A percentile compares a stretch with the other conserved stretches of the same genome.
phyloP scores from a whole-genome alignment of 2,329 filamentous ascomycete species.

The Samsoniella hepiali region DNA sequence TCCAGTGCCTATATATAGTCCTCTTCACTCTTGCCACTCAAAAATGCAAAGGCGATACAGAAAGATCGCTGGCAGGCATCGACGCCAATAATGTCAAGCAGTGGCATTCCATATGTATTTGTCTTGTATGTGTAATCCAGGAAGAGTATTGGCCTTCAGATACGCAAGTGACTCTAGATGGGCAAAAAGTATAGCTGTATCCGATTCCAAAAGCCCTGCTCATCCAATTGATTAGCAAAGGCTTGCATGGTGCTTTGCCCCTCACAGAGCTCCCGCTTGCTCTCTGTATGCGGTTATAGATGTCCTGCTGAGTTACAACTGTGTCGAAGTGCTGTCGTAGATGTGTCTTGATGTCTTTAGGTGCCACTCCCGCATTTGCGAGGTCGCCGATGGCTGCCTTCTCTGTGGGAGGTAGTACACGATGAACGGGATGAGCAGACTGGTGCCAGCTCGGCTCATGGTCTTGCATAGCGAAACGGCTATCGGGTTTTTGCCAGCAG shows the following conservation, averaged over 20 bases:
- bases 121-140: slow-evolving; percentile 27
- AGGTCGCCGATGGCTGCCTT: slow-evolving; percentile 9
- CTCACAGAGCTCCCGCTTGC: slow-evolving; percentile 17
- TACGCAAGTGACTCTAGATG: slow-evolving; percentile 25
- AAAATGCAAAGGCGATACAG: slow-evolving; percentile 26
- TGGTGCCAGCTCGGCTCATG: slow-evolving; percentile 6
- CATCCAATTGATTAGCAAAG: slow-evolving; percentile 23
- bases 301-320: slow-evolving; percentile 23
- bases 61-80: slow-evolving; percentile 23
- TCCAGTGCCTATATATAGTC: slow-evolving; percentile 21
- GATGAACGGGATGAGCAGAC: slow-evolving; percentile 4
- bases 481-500: not conserved
- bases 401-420: slow-evolving; percentile 10
- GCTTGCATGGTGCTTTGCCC: slow-evolving; percentile 25
- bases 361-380: slow-evolving; percentile 18
- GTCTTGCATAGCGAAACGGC: slow-evolving; percentile 14
- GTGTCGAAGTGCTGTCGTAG: slow-evolving; percentile 17
- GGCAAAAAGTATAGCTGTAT: slow-evolving; percentile 26
- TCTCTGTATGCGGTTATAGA: slow-evolving; percentile 25
- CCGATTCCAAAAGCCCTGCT: slow-evolving; percentile 23
- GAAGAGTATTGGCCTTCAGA: slow-evolving; percentile 24
- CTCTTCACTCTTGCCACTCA: slow-evolving; percentile 20
- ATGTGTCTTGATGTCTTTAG: slow-evolving; percentile 22
- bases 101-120: slow-evolving; percentile 25
- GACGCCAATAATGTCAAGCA: slow-evolving; percentile 25